Base-by-base conservation (phyloP, 148 eudicot species). In the Amaranthus cruentus region DNA sequence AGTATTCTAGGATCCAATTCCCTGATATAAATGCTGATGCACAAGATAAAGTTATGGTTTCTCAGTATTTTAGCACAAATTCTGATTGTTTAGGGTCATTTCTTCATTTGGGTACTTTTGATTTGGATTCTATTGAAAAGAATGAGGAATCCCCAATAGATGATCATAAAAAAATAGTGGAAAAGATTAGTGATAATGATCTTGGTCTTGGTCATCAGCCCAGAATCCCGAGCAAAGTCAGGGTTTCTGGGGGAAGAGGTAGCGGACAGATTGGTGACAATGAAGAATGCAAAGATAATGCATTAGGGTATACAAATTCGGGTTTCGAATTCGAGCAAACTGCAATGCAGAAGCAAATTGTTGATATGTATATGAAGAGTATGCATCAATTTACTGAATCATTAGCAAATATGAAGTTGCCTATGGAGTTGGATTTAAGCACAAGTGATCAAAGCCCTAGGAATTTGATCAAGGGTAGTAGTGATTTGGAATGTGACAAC, bases 331-430 rank as follows among this genome's bases (percentile, higher is more conserved):
- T 81, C 0, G 97, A 89, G 70, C 90, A 91, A 61, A 81, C 86
- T 0, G 86, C 78, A 55, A 91, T 91, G 93, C 97, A 91, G 75
- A 85, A 87, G 68, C 97, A 91, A 70, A 91, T 91, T 43, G 91
- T 87, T 9, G 93, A 89, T 51, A 91, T 91, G 93, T 90, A 90
- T 62, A 87, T 85, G 89, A 87, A 86, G 67, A 90, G 96, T 47
- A 88, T 90, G 92, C 92, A 91, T 11, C 96, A 91, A 59, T 91
- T 91, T 77, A 87, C 89, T 0, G 88, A 88, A 81, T 91, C 96
- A 4, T 73, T 91, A 78, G 91, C 83, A 9, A 88, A 91, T 69
- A 91, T 91, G 93, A 91, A 89, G 84, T 88, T 91, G 3, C 97
- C 97, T 7, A 83, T 91, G 88, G 90, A 88, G 52, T 77, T 89